Evolutionary conservation across 306 rosid species (phyloP).

Genomic region (Arachis hypogaea): DNA sequence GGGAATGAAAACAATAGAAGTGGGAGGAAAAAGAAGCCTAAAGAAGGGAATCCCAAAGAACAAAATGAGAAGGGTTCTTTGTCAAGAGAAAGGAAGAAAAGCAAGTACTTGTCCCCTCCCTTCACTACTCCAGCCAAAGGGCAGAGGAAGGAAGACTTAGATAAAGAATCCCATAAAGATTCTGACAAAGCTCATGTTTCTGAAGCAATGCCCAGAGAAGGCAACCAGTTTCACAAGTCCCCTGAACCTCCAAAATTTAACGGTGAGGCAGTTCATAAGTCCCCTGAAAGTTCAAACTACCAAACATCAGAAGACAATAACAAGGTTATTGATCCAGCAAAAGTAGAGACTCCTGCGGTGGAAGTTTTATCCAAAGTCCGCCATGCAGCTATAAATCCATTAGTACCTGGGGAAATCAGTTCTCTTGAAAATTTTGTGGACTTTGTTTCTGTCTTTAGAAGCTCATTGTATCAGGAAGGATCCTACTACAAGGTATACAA

Average conservation of each 20-base stretch:
- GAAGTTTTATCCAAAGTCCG: constrained; percentile 51
- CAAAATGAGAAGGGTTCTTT: constrained; percentile 42
- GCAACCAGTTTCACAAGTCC: constrained; percentile 34
- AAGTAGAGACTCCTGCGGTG: constrained; percentile 43
- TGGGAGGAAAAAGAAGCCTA: constrained; percentile 35
- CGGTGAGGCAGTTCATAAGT: constrained; percentile 36
- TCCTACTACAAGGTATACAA: constrained; percentile 47
- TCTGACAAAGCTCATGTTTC: constrained; percentile 36
- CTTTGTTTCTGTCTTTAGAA: constrained; percentile 54
- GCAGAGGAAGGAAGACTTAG: constrained; percentile 50
- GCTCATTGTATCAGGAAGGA: constrained; percentile 52
- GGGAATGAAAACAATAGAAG: constrained; percentile 22
- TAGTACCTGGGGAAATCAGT: constrained; percentile 16
- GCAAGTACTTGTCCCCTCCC: constrained; percentile 84
- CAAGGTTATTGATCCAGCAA: constrained; percentile 43
- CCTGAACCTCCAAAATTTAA: constrained; percentile 35
- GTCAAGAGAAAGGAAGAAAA: constrained; percentile 71
- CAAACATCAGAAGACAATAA: constrained; percentile 38
- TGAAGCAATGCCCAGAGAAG: constrained; percentile 36
- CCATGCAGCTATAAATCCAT: constrained; percentile 50
- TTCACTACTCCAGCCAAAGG: constrained; percentile 51
- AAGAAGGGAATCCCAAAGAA: constrained; percentile 31
- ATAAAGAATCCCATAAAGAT: constrained; percentile 41
- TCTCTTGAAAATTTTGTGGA: constrained; percentile 43
- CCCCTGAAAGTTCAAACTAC: constrained; percentile 37